Conservation (phyloP, 2,329 filamentous ascomycete species). For the Exophiala sp. region DNA sequence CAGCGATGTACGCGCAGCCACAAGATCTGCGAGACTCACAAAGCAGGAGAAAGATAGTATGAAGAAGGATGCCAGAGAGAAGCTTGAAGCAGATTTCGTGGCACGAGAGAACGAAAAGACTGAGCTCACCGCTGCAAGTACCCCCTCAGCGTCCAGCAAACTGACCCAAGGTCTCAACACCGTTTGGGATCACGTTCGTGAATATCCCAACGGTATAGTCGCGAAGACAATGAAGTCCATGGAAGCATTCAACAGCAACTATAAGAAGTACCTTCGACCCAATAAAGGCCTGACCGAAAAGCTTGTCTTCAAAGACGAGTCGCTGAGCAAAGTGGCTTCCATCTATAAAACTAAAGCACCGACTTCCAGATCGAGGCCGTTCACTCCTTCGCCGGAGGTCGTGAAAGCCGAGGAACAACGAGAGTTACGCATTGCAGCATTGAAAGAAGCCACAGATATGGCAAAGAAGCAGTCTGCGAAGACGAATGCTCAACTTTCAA, state of each 20-base stretch:
- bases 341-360: constrained; percentile 15
- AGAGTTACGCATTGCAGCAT: neutral
- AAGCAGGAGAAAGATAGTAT: constrained; percentile 24
- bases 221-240: constrained; percentile 25
- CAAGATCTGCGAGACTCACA: constrained; percentile 25
- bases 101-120: constrained; percentile 17
- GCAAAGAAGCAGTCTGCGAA: constrained; percentile 6
- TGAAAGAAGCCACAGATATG: constrained; percentile 13
- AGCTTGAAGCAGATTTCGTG: constrained; percentile 28
- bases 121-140: neutral
- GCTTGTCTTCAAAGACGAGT: constrained; percentile 19
- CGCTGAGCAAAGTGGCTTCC: constrained; percentile 16
- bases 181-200: constrained; percentile 23
- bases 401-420: constrained; percentile 3
- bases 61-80: constrained; percentile 22
- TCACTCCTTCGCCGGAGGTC: constrained; percentile 12
- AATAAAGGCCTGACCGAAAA: constrained; percentile 13
- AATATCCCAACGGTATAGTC: constrained; percentile 28
- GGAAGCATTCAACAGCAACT: constrained; percentile 17
- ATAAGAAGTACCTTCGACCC: constrained; percentile 16
- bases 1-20: constrained; percentile 36
- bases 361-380: neutral
- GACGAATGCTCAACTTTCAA: constrained; percentile 14
- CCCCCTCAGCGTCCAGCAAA: constrained; percentile 3
- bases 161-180: constrained; percentile 14